Evolutionary conservation across 1,284 basidiomycete genomes (phyloP).

Genomic region (Irpex lacteus): DNA sequence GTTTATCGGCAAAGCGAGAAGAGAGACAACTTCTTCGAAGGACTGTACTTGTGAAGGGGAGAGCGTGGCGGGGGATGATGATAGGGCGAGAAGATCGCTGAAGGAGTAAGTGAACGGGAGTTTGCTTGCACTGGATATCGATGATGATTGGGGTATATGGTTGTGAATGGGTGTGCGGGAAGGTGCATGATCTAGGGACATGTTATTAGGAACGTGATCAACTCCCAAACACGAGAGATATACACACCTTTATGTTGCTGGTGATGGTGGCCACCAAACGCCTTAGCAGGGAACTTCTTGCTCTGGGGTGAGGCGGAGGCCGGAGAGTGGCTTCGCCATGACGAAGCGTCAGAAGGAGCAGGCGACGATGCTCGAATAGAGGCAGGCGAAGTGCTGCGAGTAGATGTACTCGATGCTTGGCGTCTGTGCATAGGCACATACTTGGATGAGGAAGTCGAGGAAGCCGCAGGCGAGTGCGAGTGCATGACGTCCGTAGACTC

Average conservation of each 20-base stretch:
- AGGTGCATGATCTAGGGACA: neutral
- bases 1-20: conserved; percentile 7
- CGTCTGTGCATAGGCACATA: conserved; percentile 29
- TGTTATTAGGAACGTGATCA: neutral
- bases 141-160: conserved; percentile 22
- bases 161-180: neutral
- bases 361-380: conserved; percentile 6
- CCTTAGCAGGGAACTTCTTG: conserved; percentile 7
- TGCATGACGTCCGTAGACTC: too few species aligned
- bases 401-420: conserved; percentile 15
- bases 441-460: conserved; percentile 10
- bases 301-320: conserved; percentile 1
- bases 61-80: conserved; percentile 20
- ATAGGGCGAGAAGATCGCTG: conserved; percentile 24
- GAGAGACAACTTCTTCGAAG: conserved; percentile 3
- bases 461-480: conserved; percentile 9
- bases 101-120: conserved; percentile 18
- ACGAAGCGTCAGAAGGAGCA: neutral
- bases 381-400: conserved; percentile 1
- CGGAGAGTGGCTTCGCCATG: conserved; percentile 10
- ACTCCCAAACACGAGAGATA: neutral
- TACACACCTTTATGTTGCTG: neutral
- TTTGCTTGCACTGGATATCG: conserved; percentile 19
- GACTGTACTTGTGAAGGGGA: conserved; percentile 16
- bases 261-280: conserved; percentile 3